Evolutionary conservation across 139 green algal species (phyloP).

Genomic region (Coccomyxa sp.): DNA sequence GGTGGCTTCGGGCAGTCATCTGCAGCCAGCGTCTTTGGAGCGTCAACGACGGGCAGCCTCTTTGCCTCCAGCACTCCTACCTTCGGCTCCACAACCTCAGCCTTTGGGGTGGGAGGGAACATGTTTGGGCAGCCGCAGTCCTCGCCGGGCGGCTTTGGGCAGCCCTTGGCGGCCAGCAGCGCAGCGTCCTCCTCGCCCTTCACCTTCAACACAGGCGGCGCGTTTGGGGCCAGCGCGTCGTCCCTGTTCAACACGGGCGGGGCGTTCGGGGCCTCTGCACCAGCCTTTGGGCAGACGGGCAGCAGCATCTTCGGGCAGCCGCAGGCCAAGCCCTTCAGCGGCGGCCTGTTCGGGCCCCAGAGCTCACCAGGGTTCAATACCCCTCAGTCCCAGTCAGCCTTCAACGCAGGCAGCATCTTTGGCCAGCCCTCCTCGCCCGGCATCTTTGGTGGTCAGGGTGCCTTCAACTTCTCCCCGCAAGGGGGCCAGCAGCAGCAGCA

Average conservation of each 20-base stretch:
- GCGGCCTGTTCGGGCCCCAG: conserved; percentile 10
- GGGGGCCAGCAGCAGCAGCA: conserved; percentile 3
- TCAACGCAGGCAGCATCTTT: conserved; percentile 22
- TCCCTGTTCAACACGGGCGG: conserved; percentile 37
- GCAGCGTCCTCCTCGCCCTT: conserved; percentile 7
- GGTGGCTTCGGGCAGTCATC: conserved; percentile 20
- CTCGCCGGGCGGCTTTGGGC: not conserved
- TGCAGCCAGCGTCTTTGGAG: conserved; percentile 5
- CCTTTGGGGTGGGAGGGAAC: conserved; percentile 8
- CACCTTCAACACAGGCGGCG: conserved; percentile 20
- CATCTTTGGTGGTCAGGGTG: conserved; percentile 20
- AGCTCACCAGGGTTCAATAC: not conserved
- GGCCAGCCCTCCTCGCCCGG: conserved; percentile 14
- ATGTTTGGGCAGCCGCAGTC: too few species aligned
- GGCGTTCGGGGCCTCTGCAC: conserved; percentile 28
- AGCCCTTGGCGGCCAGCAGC: not conserved
- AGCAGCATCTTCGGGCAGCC: conserved; percentile 1
- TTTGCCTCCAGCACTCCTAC: not conserved
- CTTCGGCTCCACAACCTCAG: not conserved
- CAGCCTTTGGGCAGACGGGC: not conserved
- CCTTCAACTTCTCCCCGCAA: too few species aligned
- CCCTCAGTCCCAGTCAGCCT: conserved; percentile 35
- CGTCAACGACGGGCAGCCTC: conserved; percentile 1
- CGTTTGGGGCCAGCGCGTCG: conserved; percentile 28
- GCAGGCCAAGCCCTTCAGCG: not conserved